A percentile compares a stretch with the other conserved stretches of the same genome.
phyloP scores from a whole-genome alignment of 1,284 basidiomycete species.

The Pholiota adiposa region DNA sequence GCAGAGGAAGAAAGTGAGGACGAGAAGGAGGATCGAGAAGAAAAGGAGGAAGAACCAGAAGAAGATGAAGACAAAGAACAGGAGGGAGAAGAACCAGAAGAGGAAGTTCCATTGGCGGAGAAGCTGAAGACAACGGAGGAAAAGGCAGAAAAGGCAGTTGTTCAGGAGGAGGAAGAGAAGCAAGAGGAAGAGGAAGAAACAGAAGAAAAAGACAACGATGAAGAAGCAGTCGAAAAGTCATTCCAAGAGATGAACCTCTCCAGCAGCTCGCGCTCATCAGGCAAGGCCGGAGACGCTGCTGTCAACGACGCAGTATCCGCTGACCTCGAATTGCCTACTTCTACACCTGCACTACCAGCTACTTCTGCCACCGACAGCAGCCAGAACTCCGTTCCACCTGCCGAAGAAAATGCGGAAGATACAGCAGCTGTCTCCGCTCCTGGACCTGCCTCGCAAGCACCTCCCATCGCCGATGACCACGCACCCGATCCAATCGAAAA shows the following conservation, averaged over 20 bases:
- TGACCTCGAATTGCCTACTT: not conserved
- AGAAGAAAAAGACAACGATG: too few relatives aligned
- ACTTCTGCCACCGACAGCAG: not conserved
- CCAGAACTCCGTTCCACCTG: not conserved
- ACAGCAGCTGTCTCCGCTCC: not conserved
- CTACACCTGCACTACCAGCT: not conserved
- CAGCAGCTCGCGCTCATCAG: conserved; percentile 36
- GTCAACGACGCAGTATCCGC: conserved; percentile 31
- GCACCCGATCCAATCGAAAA: conserved; percentile 29
- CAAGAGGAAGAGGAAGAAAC: too few relatives aligned
- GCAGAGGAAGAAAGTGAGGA: not conserved
- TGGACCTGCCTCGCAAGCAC: not conserved
- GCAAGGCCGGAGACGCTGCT: conserved; percentile 35
- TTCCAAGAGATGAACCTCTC: conserved; percentile 32
- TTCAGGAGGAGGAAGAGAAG: not conserved
- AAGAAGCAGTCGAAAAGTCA: conserved; percentile 13
- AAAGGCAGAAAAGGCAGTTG: not conserved
- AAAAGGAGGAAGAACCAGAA: not conserved
- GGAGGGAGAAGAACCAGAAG: not conserved
- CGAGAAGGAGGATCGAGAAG: not conserved
- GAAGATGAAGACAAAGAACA: not conserved
- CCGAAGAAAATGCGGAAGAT: conserved; percentile 8
- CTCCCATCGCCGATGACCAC: conserved; percentile 1
- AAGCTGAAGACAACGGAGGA: not conserved
- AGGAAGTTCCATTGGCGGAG: not conserved